A percentile compares a stretch with the other conserved stretches of the same genome.
phyloP scores from a whole-genome alignment of 2,329 filamentous ascomycete species.

The Phyllosticta citriasiana region DNA sequence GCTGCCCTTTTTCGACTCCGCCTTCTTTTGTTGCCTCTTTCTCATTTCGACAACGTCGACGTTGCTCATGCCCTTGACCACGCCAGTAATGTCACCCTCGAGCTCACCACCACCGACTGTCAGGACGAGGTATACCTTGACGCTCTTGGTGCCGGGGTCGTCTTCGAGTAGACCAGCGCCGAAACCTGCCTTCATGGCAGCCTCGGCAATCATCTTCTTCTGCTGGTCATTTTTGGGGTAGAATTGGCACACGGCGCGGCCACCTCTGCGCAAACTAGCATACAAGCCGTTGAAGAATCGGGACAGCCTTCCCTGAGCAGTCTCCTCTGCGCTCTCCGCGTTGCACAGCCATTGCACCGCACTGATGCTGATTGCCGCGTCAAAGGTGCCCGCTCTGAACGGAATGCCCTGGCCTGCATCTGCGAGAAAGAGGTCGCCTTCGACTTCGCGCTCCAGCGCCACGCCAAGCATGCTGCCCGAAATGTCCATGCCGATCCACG shows the following conservation, averaged over 20 bases:
- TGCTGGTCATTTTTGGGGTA: slow-evolving; percentile 95
- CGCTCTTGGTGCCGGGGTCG: slow-evolving; percentile 91
- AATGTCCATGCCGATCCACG: slow-evolving; percentile 97
- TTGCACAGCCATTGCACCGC: slow-evolving; percentile 99
- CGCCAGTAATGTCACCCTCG: slow-evolving; percentile 68
- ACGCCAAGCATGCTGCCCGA: slow-evolving; percentile 94
- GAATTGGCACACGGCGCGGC: slow-evolving; percentile 89
- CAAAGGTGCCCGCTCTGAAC: slow-evolving; percentile 84
- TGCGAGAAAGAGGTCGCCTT: slow-evolving; percentile 86
- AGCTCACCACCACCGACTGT: slow-evolving; percentile 68
- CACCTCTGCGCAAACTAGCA: slow-evolving; percentile 70
- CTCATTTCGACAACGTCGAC: slow-evolving; percentile 60
- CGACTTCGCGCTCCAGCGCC: slow-evolving; percentile 80
- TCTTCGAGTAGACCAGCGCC: slow-evolving; percentile 92
- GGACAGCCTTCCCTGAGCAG: slow-evolving; percentile 63
- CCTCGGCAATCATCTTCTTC: slow-evolving; percentile 80
- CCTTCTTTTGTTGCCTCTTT: slow-evolving; percentile 42
- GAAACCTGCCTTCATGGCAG: slow-evolving; percentile 88
- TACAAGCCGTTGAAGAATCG: slow-evolving; percentile 93
- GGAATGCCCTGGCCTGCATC: slow-evolving; percentile 95
- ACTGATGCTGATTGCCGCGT: slow-evolving; percentile 88
- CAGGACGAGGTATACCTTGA: slow-evolving; percentile 90
- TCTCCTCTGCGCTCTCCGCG: slow-evolving; percentile 79
- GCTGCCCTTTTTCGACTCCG: slow-evolving; percentile 64
- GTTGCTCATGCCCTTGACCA: slow-evolving; percentile 79